A percentile compares a stretch with the other conserved stretches of the same genome.
These are phyloP conservation scores for Claviceps pusilla DNA, from an alignment of 2,329 filamentous ascomycete genomes.

Conservation along the genomic window DNA sequence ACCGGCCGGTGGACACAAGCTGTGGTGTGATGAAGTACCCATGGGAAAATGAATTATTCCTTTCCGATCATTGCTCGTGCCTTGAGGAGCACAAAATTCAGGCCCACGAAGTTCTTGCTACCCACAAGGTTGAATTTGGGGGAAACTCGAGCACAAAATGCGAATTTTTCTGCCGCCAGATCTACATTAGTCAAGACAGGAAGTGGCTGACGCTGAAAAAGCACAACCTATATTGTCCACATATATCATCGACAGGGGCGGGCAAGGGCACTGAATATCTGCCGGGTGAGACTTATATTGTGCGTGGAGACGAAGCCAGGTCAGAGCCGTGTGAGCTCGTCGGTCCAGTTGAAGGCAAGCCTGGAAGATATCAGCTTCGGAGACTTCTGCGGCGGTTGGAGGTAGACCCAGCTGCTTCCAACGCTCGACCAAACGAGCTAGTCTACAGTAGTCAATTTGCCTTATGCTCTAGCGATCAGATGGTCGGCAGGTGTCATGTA, in stretches of 20 bases:
- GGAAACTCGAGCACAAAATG: slow-evolving; percentile 28
- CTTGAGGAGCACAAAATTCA: slow-evolving; percentile 30
- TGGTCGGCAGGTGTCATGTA: slow-evolving; percentile 45
- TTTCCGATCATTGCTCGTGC: slow-evolving; percentile 65
- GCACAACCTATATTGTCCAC: slow-evolving; percentile 38
- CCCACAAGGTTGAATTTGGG: slow-evolving; percentile 44
- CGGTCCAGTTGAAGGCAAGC: not conserved
- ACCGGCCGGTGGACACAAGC: slow-evolving; percentile 54
- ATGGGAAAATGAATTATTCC: slow-evolving; percentile 56
- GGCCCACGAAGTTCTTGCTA: slow-evolving; percentile 39
- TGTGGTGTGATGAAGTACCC: slow-evolving; percentile 55
- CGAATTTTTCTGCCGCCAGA: slow-evolving; percentile 56
- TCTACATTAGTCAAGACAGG: slow-evolving; percentile 44
- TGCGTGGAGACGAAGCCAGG: slow-evolving; percentile 15
- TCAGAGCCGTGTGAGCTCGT: slow-evolving; percentile 50
- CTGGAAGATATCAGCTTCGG: slow-evolving; percentile 27
- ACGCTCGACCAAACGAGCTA: slow-evolving; percentile 39
- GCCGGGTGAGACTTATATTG: slow-evolving; percentile 47
- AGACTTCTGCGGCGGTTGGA: slow-evolving; percentile 33
- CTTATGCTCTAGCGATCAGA: slow-evolving; percentile 19
- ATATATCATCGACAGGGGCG: slow-evolving; percentile 12
- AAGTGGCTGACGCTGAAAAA: slow-evolving; percentile 45
- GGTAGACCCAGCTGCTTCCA: slow-evolving; percentile 18
- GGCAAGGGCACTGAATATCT: slow-evolving; percentile 18
- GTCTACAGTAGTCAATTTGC: slow-evolving; percentile 36